These are phyloP conservation scores for Rosellinia necatrix DNA, from an alignment of 2,329 filamentous ascomycete species.

Conservation along the genomic window DNA sequence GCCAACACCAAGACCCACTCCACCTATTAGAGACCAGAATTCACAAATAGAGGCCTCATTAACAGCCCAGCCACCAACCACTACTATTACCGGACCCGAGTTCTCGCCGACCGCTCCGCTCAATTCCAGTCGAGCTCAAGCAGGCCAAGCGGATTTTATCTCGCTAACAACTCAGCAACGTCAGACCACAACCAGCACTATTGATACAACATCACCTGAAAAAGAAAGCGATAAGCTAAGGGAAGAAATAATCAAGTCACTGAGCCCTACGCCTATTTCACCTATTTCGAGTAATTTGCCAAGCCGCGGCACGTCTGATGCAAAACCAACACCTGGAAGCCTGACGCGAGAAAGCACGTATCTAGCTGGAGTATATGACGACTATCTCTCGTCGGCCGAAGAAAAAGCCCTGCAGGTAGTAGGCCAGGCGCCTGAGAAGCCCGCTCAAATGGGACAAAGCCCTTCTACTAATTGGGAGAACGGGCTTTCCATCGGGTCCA, in stretches of 20 bases:
- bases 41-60: conserved; percentile 28
- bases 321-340: conserved; percentile 25
- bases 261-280: conserved; percentile 55
- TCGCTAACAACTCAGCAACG: conserved; percentile 46
- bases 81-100: conserved; percentile 31
- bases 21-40: conserved; percentile 14
- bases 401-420: conserved; percentile 44
- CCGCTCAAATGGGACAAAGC: conserved; percentile 12
- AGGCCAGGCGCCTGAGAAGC: conserved; percentile 35
- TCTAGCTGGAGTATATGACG: conserved; percentile 68
- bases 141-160: conserved; percentile 43
- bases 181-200: conserved; percentile 52
- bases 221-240: conserved; percentile 73
- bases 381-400: conserved; percentile 63
- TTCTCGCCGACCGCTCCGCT: conserved; percentile 52
- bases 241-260: conserved; percentile 74
- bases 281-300: conserved; percentile 26
- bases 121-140: conserved; percentile 46
- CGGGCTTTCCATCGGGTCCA: not conserved
- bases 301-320: conserved; percentile 12
- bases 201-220: conserved; percentile 56
- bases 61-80: conserved; percentile 18
- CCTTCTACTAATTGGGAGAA: not conserved
- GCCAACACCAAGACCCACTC: conserved; percentile 11
- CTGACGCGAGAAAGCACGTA: conserved; percentile 62